phyloP scores from a whole-genome alignment of 305 asterid species.

The Striga hermonthica region DNA sequence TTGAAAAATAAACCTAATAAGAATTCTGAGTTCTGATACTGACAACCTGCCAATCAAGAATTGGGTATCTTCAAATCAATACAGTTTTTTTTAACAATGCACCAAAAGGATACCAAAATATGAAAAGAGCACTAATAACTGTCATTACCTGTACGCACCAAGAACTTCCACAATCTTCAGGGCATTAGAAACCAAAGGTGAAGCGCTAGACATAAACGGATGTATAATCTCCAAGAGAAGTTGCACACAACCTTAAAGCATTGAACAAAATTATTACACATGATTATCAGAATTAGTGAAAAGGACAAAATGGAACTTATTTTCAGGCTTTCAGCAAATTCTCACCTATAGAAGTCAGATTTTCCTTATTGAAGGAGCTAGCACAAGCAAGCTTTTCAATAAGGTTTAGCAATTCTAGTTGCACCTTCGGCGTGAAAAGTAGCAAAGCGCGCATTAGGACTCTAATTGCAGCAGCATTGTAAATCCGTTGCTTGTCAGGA shows the following conservation, averaged over 20 bases:
- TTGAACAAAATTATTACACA: slow-evolving; percentile 27
- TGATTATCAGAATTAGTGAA: slow-evolving; percentile 22
- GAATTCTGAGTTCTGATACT: slow-evolving; percentile 77
- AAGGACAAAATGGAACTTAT: slow-evolving; percentile 23
- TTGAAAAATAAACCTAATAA: slow-evolving; percentile 87
- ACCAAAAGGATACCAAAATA: slow-evolving; percentile 24
- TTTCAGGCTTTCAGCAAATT: slow-evolving; percentile 19
- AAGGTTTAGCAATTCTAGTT: slow-evolving; percentile 80
- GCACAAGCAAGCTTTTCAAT: slow-evolving; percentile 86
- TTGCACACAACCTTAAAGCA: slow-evolving; percentile 83
- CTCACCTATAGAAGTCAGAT: slow-evolving; percentile 94
- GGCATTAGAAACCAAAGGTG: slow-evolving; percentile 74
- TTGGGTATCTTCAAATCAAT: slow-evolving; percentile 25
- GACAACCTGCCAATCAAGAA: slow-evolving; percentile 69
- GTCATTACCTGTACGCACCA: slow-evolving; percentile 82
- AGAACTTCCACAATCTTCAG: slow-evolving; percentile 91
- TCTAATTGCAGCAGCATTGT: slow-evolving; percentile 90
- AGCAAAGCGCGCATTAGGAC: slow-evolving; percentile 80
- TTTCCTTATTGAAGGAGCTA: slow-evolving; percentile 88
- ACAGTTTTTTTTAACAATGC: slow-evolving; percentile 21
- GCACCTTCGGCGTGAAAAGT: slow-evolving; percentile 91
- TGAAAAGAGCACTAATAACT: slow-evolving; percentile 16
- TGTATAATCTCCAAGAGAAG: slow-evolving; percentile 87
- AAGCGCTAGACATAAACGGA: slow-evolving; percentile 84
- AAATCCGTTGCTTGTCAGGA: slow-evolving; percentile 76